A percentile compares a stretch with the other conserved stretches of the same genome.
Evolutionary conservation across 1,139 yeast genomes (phyloP).

Genomic region (Pichia inconspicua): DNA sequence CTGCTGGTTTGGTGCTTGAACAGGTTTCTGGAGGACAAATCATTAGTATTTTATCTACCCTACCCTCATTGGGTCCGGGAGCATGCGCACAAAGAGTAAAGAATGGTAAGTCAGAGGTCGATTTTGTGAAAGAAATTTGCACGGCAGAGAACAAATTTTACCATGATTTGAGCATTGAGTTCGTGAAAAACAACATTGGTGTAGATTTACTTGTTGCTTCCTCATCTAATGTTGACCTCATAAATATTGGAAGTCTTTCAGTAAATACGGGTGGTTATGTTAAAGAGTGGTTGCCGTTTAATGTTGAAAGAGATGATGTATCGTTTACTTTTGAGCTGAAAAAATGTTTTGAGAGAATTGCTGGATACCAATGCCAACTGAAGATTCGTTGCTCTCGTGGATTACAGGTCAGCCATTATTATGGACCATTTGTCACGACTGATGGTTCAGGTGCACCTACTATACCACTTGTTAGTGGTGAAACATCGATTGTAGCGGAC

Average conservation of each 20-base stretch:
- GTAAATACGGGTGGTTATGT: constrained; percentile 67
- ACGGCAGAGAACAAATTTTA: constrained; percentile 60
- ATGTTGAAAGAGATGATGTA: constrained; percentile 63
- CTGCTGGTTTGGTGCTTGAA: constrained; percentile 59
- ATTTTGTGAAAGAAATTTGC: constrained; percentile 48
- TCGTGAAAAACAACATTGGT: constrained; percentile 57
- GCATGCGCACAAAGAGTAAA: constrained; percentile 47
- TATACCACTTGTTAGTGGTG: constrained; percentile 58
- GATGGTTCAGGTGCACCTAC: constrained; percentile 48
- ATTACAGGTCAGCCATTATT: constrained; percentile 71
- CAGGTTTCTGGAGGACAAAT: constrained; percentile 75
- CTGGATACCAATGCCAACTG: constrained; percentile 76
- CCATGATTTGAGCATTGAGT: constrained; percentile 50
- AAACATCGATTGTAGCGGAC: constrained; percentile 64
- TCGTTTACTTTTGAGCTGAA: constrained; percentile 55
- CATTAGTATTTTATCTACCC: constrained; percentile 53
- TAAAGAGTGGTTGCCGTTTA: constrained; percentile 60
- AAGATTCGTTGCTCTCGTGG: constrained; percentile 88
- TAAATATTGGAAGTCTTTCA: constrained; percentile 63
- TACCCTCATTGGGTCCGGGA: constrained; percentile 87
- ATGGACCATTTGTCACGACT: constrained; percentile 41
- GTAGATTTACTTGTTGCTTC: constrained; percentile 71
- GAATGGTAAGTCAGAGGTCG: constrained; percentile 34
- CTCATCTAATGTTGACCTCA: constrained; percentile 55
- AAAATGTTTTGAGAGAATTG: constrained; percentile 36